Percentiles rank a stretch among this genome's conserved stretches.
These are phyloP conservation scores for Paraconiothyrium sp. DNA, from an alignment of 2,329 filamentous ascomycete genomes.

Conservation along the genomic window DNA sequence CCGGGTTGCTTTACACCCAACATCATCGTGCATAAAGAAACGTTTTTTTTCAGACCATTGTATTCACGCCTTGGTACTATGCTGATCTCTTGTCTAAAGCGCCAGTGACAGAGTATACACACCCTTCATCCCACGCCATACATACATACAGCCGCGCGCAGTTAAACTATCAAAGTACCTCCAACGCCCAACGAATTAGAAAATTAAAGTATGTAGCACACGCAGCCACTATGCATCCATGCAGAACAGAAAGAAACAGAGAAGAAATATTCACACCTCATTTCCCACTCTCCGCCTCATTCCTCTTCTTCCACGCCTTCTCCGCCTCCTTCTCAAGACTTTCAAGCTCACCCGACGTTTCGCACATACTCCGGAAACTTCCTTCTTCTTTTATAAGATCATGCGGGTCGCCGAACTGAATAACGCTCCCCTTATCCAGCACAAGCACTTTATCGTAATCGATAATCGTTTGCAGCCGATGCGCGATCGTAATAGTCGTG, in stretches of 20 bases:
- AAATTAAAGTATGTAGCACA: neutral
- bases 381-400: constrained; percentile 73
- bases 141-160: no score
- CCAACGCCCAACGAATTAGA: neutral
- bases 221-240: neutral
- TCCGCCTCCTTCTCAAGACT: constrained; percentile 65
- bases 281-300: neutral
- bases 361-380: constrained; percentile 73
- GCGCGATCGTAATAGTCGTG: constrained; percentile 96
- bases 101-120: neutral
- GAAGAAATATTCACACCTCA: neutral
- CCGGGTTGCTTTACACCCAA: no score
- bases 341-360: constrained; percentile 70
- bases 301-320: constrained; percentile 51
- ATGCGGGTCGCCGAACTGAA: constrained; percentile 92
- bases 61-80: no score
- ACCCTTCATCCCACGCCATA: neutral
- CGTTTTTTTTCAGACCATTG: no score
- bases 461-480: constrained; percentile 93
- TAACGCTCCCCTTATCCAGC: constrained; percentile 84
- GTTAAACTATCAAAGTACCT: neutral
- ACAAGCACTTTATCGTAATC: constrained; percentile 98
- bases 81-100: no score
- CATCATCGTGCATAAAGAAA: no score
- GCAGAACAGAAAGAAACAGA: neutral